Percentiles rank a stretch among this genome's conserved stretches.
phyloP scores from a whole-genome alignment of 106 monocot genomes.

The Hemerocallis citrina region DNA sequence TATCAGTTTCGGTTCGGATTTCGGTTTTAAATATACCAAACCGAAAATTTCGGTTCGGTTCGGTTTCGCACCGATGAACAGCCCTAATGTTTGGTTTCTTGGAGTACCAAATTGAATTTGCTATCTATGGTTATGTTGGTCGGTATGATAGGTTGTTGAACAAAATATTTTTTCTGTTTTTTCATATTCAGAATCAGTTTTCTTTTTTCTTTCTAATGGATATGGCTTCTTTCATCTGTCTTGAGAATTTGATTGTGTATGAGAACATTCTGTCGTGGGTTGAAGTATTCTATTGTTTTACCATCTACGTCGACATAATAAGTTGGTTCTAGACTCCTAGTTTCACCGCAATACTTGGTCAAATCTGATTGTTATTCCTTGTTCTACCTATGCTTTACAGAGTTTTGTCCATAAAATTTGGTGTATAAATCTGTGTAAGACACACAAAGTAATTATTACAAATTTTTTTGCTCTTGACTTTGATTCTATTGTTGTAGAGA shows the following conservation, averaged over 20 bases:
- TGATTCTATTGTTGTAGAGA: not conserved
- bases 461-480: not conserved
- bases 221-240: not conserved
- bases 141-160: not conserved
- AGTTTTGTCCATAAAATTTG: not conserved
- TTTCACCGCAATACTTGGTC: not conserved
- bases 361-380: not conserved
- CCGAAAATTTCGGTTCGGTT: too few species aligned
- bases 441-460: not conserved
- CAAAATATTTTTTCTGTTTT: not conserved
- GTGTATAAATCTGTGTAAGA: not conserved
- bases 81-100: not conserved
- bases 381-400: not conserved
- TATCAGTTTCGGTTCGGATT: too few species aligned
- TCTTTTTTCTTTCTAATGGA: not conserved
- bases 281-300: not conserved
- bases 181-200: too few species aligned
- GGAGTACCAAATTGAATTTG: not conserved
- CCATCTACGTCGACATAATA: not conserved
- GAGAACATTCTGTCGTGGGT: not conserved
- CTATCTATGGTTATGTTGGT: not conserved
- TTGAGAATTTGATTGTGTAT: not conserved
- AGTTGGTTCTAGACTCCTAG: not conserved
- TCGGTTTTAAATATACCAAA: too few species aligned
- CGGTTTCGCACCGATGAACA: too few species aligned